Percentiles rank a stretch among this genome's conserved stretches.
Conservation (phyloP, 2,329 filamentous ascomycete genomes). For the Colletotrichum sp. region DNA sequence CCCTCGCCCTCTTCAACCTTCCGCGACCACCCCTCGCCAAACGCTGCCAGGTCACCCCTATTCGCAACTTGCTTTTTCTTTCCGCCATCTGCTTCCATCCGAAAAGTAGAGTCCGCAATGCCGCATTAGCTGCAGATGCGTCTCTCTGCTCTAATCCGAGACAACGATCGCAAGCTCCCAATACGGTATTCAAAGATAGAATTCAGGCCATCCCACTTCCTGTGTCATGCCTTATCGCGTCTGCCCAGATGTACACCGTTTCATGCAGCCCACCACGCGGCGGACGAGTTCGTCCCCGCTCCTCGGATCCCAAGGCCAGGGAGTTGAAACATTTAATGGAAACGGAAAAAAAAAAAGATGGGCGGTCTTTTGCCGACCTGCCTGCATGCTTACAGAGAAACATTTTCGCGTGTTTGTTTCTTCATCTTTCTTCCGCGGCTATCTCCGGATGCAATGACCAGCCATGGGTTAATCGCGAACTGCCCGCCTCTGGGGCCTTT, state of each 20-base stretch:
- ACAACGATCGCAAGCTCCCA: background rate
- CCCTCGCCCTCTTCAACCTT: background rate
- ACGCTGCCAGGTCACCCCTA: background rate
- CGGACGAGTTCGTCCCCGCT: conserved; percentile 5
- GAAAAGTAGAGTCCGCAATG: background rate
- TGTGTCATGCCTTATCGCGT: background rate
- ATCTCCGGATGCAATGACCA: background rate
- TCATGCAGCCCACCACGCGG: conserved; percentile 15
- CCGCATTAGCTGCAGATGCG: background rate
- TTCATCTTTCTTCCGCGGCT: background rate
- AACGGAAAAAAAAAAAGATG: background rate
- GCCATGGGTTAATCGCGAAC: background rate
- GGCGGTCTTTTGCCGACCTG: background rate
- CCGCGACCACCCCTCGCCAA: background rate
- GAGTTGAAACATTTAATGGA: conserved; percentile 20
- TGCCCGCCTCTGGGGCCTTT: background rate
- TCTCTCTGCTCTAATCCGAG: background rate
- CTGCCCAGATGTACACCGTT: conserved; percentile 8
- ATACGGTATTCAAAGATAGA: background rate
- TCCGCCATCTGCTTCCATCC: background rate
- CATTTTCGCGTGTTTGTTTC: background rate
- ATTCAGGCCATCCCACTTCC: background rate
- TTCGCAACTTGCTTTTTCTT: background rate
- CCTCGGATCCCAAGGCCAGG: conserved; percentile 1
- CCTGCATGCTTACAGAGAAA: conserved; percentile 1